Base-by-base conservation (phyloP, 352 stramenopile genomes). In the Phytophthora pseudosyringae region DNA sequence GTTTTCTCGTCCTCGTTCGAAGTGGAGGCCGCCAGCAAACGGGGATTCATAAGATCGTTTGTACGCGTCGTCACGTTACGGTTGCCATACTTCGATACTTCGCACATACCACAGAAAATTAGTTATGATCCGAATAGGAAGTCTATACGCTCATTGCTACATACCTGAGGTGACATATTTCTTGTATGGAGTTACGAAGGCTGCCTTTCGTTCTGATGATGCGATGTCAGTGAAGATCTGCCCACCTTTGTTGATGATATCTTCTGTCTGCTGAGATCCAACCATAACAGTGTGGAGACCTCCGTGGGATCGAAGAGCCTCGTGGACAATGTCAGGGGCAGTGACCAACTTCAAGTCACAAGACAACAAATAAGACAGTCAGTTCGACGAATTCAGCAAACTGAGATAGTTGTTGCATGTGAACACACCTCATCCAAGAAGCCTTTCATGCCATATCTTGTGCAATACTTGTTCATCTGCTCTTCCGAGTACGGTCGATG, bases 81-180 rank as follows among this genome's bases (percentile, higher is more conserved):
- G 36, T 91, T 80, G 25, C 88, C 88, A 50, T 96, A 96, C 62
- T 93, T 94, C 11, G 86, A 95, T 5, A 96, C 83, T 78, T 31
- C 18, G 12, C 2, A 48, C 26, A 8, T 39, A 56, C 15, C 10
- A 35, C n/a, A 31, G 7, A 28, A n/a, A 32, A 28, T 61, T 35
- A 64, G 21, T 10, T 38, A 32, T 5, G 31, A 35, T 33, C 13
- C 1, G 28, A 40, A 41, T n/a, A 43, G 16, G 15, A 50, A 45
- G n/a, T 38, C 16, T 16, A 21, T 12, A 43, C 9, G 16, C 1
- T 35, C 39, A 31, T 45, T 26, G 29, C 6, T 8, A 69, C 74
- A 21, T 63, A 89, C 83, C 81, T 54, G 85, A 89, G 4, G 84
- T 90, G 13, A 95, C 82, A 39, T 96, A 96, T 78, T 93, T 94